A percentile compares a stretch with the other conserved stretches of the same genome.
These are phyloP conservation scores for Lepraria neglecta DNA, from an alignment of 495 filamentous ascomycete species.

Conservation along the genomic window DNA sequence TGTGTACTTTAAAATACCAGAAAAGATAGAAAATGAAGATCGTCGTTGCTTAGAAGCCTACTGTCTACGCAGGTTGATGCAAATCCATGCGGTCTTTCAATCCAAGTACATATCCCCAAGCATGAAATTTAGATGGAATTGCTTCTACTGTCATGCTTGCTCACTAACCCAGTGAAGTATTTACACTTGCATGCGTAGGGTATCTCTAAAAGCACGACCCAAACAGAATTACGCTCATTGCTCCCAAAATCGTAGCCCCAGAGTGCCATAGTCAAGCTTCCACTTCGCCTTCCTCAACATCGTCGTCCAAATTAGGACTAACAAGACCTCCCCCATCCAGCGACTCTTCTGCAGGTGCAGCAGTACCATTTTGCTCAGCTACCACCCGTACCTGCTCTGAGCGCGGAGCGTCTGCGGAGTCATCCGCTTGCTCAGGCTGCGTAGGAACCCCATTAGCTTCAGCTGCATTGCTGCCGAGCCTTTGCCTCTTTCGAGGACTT, in stretches of 20 bases:
- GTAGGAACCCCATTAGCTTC: background rate
- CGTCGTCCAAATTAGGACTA: slow-evolving; percentile 21
- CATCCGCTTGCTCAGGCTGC: background rate
- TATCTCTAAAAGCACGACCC: background rate
- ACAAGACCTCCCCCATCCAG: slow-evolving; percentile 12
- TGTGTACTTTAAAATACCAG: background rate
- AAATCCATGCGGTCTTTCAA: too few species aligned
- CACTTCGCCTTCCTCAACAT: slow-evolving; percentile 27
- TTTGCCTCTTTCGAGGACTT: slow-evolving; percentile 17
- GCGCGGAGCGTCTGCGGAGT: background rate
- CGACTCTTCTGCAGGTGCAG: background rate
- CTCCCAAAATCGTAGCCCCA: background rate
- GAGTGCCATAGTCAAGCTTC: slow-evolving; percentile 16
- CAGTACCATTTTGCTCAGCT: background rate
- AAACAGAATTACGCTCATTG: background rate
- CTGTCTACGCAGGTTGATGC: background rate
- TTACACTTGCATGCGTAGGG: background rate
- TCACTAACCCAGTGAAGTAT: background rate
- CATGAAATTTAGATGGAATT: background rate
- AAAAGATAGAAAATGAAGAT: background rate
- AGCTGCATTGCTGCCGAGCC: background rate
- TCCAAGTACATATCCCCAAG: too few species aligned
- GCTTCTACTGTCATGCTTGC: background rate
- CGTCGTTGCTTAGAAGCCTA: background rate
- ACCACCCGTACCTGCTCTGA: slow-evolving; percentile 5